A percentile compares a stretch with the other conserved stretches of the same genome.
Evolutionary conservation across 495 filamentous ascomycete genomes (phyloP).

Genomic region (Sordaria brevicollis): DNA sequence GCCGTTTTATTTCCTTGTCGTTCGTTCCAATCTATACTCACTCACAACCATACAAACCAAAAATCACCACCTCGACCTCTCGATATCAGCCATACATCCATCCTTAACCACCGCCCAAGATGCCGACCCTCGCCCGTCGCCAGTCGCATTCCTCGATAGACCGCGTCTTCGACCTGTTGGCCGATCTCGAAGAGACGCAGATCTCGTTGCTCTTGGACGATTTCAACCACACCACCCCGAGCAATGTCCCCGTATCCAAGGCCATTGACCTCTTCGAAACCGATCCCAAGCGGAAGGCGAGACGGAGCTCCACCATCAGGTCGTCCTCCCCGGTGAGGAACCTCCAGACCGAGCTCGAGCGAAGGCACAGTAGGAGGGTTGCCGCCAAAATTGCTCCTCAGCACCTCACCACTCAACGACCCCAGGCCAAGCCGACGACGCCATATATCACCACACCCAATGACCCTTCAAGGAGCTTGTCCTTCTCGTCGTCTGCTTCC

Average conservation of each 20-base stretch:
- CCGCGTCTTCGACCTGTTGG: constrained; percentile 29
- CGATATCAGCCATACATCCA: background rate
- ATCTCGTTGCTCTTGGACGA: constrained; percentile 26
- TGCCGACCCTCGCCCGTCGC: constrained; percentile 23
- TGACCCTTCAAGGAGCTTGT: constrained; percentile 1
- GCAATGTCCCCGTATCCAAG: constrained; percentile 27
- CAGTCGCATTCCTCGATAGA: constrained; percentile 28
- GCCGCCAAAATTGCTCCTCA: background rate
- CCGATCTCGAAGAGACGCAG: constrained; percentile 25
- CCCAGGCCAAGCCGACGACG: constrained; percentile 1
- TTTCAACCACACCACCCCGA: constrained; percentile 26
- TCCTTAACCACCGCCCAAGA: constrained; percentile 6
- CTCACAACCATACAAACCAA: background rate
- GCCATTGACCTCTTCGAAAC: constrained; percentile 26
- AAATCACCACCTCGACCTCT: background rate
- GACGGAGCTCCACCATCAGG: background rate
- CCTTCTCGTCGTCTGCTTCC: constrained; percentile 8
- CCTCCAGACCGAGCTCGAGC: constrained; percentile 22
- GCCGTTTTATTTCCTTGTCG: background rate
- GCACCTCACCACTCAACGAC: background rate
- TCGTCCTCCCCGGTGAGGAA: constrained; percentile 22
- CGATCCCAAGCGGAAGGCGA: constrained; percentile 13
- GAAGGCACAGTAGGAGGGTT: constrained; percentile 26
- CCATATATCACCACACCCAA: background rate
- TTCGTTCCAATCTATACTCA: background rate